Base-by-base conservation (phyloP, 2,329 filamentous ascomycete genomes). In the Alternaria alternata region DNA sequence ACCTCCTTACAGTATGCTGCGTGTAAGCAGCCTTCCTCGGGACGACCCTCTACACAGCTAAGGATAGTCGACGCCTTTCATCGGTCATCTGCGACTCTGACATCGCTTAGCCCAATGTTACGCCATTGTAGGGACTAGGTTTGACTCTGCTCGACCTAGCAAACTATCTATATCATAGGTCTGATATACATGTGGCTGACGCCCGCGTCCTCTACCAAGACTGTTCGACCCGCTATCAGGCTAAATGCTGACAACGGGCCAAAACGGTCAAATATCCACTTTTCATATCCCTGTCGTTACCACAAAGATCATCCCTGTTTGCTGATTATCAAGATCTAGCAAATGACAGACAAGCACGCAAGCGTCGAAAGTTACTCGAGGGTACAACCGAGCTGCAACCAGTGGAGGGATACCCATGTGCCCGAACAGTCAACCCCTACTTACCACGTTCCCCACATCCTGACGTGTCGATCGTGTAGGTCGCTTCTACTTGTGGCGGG, bases 381-480 rank as follows among this genome's bases (percentile, higher is more conserved):
- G 69, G 67, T 73, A 75, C 72, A 71, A 61, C 62, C 58, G 56
- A 57, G 43, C 49, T 59, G 51, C 51, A 52, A 51, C 52, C 57
- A 32, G 42, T 47, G 59, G 57, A 61, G 68, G 56, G 60, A 62
- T 47, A 65, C 60, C 67, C 70, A 64, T 68, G 67, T 52, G 59
- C 57, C 51, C 61, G 54, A 59, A 49, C 58, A 28, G 51, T 24
- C 26, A 53, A 62, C 59, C 62, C 66, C 63, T 65, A 63, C 59
- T 61, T 59, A 65, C 61, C 62, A 64, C 61, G 63, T 75, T 73
- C 71, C 67, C 72, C 72, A 75, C 70, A 73, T 70, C 62, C 67
- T 52, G 66, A 66, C 66, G 61, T 58, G 68, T 63, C 69, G 72
- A 72, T 75, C 70, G 59, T 64, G 66, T 62, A 63, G 54, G 64